Base-by-base conservation (phyloP, 495 filamentous ascomycete species). In the Xylaria palmicola region DNA sequence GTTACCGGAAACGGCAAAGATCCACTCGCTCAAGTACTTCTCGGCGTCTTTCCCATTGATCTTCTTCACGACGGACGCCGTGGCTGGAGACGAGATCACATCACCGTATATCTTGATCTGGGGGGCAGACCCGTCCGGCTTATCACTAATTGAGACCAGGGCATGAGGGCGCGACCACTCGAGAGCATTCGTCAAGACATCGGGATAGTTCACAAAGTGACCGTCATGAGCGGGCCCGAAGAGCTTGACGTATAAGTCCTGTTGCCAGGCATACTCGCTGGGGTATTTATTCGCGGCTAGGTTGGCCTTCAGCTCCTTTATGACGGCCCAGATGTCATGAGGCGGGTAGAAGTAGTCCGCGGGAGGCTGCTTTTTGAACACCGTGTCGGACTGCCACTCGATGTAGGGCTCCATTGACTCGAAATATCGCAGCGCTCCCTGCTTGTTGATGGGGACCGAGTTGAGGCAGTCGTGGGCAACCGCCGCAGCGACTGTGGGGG, bases 401-500 rank as follows among this genome's bases (percentile, higher is more conserved):
- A 82, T 43, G 61, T 76, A 82, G 1, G 74, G 73, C 32, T 62
- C 63, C 37, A 78, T 64, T 39, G 79, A 67, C 43, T 77, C 71
- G 27, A 81, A 68, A 57, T 77, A 71, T 22, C 65, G 58, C n/a
- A 77, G 49, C 10, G 76, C 76, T 32, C 63, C 74, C 13, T 66
- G 65, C 63, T 76, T 75, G 45, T 75, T 27, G 45, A 81, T 68
- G 2, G 78, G 77, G 15, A 82, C 77, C 2, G 77, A 76, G 17
- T 74, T 77, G 29, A 81, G 66, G 64, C 79, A 82, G 10, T 75
- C 75, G 53, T 77, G 68, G 1, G 76, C 79, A 15, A 78, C 62
- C 37, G 64, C 62, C 17, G 77, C 79, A 39, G 74, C 63, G 19
- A 81, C 67, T 0, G 69, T 71, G 4, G 74, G 74, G 7, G 62